Evolutionary conservation across 352 stramenopile genomes (phyloP), one percentile per base, ranked within the genome.

Genomic region (Peronospora tabacina): DNA sequence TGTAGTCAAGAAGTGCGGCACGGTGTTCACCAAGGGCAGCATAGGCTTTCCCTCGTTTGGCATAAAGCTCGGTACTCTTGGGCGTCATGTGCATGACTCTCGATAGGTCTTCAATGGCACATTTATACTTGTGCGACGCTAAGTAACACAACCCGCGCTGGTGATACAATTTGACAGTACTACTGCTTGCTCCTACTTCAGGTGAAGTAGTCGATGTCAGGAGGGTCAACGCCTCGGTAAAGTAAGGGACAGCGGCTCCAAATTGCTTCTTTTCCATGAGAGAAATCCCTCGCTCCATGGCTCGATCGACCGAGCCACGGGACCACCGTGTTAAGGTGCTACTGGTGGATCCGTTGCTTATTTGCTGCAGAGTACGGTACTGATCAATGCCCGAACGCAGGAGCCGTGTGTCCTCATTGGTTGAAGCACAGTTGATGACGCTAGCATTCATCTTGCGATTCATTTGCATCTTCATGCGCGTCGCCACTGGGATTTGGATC

Each of bases 81-180:
- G 81, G 81, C 11, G 75, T 87, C 52, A 79, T 61, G 9, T 71
- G 52, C 57, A 93, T 89, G 16, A 90, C 69, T 13, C 55, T 44
- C 2, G 75, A 81, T 12, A 88, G 69, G 57, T 93, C 82, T 30
- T 93, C 75, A 22, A 90, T 81, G 0, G 79, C 79, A 5, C 66
- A 52, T 36, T 81, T 64, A 51, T 74, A 90, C 49, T 72, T 68
- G 7, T 77, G 55, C 36, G 74, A 65, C 2, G 56, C 51, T 13
- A 90, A 40, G 49, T 70, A 83, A 51, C 77, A 88, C 7, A 66
- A 51, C 8, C 72, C 78, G 5, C 82, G 76, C 22, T 90, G 66
- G 43, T 77, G 72, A 43, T 76, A 75, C 12, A 91, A 47, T 43
- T 78, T 82, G 5, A 89, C 61, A 16, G 61, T 66, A 35, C 54